phyloP scores from a whole-genome alignment of 345 rosid genomes.

The Linum trigynum region DNA sequence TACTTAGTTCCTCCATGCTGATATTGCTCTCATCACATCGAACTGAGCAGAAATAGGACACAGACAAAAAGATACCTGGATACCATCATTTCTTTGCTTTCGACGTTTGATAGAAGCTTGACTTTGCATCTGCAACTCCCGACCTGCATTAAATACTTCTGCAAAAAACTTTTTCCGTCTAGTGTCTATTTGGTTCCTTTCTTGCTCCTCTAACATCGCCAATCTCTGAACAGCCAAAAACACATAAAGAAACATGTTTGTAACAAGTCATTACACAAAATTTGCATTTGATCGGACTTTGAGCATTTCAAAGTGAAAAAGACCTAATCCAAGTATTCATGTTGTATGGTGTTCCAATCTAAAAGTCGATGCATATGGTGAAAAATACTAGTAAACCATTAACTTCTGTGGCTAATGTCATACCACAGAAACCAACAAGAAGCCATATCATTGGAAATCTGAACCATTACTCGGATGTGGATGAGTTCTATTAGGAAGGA shows the following conservation, averaged over 20 bases:
- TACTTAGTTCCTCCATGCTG: background rate
- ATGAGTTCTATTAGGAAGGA: no score
- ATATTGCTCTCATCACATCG: no score
- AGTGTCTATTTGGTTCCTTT: conserved; percentile 65
- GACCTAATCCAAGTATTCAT: background rate
- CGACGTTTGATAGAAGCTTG: conserved; percentile 80
- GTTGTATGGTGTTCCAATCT: background rate
- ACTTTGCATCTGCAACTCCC: conserved; percentile 77
- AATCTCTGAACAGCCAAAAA: conserved; percentile 44
- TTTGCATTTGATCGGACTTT: background rate
- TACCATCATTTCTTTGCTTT: conserved; percentile 89
- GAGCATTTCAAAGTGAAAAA: background rate
- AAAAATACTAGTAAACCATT: no score
- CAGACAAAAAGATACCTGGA: conserved; percentile 48
- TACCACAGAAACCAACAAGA: no score
- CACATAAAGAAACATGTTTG: conserved; percentile 9
- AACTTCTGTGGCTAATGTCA: no score
- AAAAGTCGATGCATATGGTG: background rate
- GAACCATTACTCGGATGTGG: no score
- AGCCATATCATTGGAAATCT: no score
- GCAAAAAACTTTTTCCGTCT: conserved; percentile 77
- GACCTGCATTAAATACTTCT: conserved; percentile 80
- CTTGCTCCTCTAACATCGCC: conserved; percentile 79
- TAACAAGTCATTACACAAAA: conserved; percentile 14
- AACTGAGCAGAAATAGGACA: background rate